Conservation (phyloP, 306 rosid genomes). For the Gillenia trifoliata region DNA sequence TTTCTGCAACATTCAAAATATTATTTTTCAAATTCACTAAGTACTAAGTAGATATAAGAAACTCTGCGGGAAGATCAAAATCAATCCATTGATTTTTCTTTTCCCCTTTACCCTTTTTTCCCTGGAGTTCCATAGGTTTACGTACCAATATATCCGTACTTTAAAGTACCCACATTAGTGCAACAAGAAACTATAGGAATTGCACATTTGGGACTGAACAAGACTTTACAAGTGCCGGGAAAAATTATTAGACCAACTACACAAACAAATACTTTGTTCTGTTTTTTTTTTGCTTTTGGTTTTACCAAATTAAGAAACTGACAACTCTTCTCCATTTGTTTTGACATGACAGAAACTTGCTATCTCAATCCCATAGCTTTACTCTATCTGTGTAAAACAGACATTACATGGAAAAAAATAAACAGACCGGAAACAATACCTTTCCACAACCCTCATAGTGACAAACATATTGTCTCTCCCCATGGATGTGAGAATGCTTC, state of each 20-base stretch:
- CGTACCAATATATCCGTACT: not conserved
- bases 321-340: not conserved
- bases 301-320: not conserved
- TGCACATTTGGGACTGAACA: not conserved
- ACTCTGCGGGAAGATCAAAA: not conserved
- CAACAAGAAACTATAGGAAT: not conserved
- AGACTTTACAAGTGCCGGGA: not conserved
- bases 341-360: not conserved
- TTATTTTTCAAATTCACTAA: not conserved
- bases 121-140: not conserved
- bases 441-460: constrained; percentile 93
- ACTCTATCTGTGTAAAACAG: not conserved
- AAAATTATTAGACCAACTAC: not conserved
- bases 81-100: not conserved
- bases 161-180: not conserved
- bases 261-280: not conserved
- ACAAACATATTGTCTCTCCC: constrained; percentile 88
- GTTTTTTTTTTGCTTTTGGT: not conserved
- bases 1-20: constrained; percentile 62
- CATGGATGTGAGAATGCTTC: constrained; percentile 97
- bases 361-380: not conserved
- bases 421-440: constrained; percentile 36
- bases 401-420: not conserved
- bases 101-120: not conserved
- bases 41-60: not conserved